Base-by-base conservation (phyloP, 2,329 filamentous ascomycete species). In the Fusarium sublunatum region DNA sequence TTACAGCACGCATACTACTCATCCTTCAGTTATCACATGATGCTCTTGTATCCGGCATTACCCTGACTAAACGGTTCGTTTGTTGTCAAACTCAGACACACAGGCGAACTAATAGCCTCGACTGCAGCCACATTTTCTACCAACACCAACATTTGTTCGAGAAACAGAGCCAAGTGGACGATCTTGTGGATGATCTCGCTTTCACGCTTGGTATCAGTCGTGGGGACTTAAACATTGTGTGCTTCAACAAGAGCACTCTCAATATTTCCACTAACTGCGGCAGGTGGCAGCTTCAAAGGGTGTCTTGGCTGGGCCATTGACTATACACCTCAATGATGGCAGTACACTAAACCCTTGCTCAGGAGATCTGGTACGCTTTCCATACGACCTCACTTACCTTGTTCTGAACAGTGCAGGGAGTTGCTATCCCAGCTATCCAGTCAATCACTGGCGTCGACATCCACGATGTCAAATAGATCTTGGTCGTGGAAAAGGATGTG, bases 401-500 rank as follows among this genome's bases (percentile, higher is more conserved):
- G 28, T n/a, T 38, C 67, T 72, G 12, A 72, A 39, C 35, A 25
- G 12, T 5, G 1, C 38, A 90, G 84, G 89, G 89, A 2, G 76
- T 83, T 6, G 76, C 89, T 0, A 79, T 94, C 8, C 90, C 90
- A 0, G 77, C 78, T 7, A 65, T 81, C 3, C 78, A 76, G 45
- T 80, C 82, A 0, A 78, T 88, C 11, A 75, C 80, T 0, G 71
- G 71, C 3, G 67, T 91, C 2, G 74, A 86, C 35, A 73, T 88
- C n/a, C 72, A 73, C 0, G 57, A 69, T 1, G 75, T 83, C 2
- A 78, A 78, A 50, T 93, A 89, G 90, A 78, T 93, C 39, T 76
- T 94, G 0, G 83, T 94, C 0, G 83, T 94, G 47, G 91, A 95
- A 72, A 94, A 95, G 76, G 91, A 95, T 79, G 90, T 87, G 64